Percentiles rank a stretch among this genome's conserved stretches.
phyloP scores from a whole-genome alignment of 495 filamentous ascomycete species.

The Aspergillus campestris region DNA sequence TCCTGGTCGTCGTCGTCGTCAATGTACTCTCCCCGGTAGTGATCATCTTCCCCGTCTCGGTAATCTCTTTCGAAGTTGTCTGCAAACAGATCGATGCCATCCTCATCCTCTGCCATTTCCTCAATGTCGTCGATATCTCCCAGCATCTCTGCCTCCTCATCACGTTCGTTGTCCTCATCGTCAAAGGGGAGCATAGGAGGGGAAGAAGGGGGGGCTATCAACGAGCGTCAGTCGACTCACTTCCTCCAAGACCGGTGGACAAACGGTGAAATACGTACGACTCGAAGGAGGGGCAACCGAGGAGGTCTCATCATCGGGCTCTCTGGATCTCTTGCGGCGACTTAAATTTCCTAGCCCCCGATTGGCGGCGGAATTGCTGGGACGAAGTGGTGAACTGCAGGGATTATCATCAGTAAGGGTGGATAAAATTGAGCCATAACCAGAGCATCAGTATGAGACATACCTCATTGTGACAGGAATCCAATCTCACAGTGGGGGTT shows the following conservation, averaged over 20 bases:
- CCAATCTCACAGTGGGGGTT: background rate
- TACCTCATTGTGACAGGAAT: slow-evolving; percentile 32
- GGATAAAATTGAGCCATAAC: background rate
- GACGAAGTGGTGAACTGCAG: slow-evolving; percentile 69
- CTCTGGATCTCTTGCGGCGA: slow-evolving; percentile 75
- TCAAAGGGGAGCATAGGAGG: slow-evolving; percentile 49
- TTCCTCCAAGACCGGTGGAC: background rate
- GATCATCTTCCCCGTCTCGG: slow-evolving; percentile 47
- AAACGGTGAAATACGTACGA: slow-evolving; percentile 44
- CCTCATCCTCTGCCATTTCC: slow-evolving; percentile 92
- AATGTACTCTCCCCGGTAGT: slow-evolving; percentile 64
- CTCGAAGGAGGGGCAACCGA: slow-evolving; percentile 66
- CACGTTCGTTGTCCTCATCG: slow-evolving; percentile 66
- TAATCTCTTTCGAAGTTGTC: slow-evolving; percentile 89
- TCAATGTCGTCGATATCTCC: slow-evolving; percentile 89
- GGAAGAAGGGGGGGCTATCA: slow-evolving; percentile 30
- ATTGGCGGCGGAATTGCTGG: slow-evolving; percentile 80
- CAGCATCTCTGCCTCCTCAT: slow-evolving; percentile 64
- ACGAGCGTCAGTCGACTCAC: slow-evolving; percentile 14
- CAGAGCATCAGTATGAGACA: slow-evolving; percentile 4
- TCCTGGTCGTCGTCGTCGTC: slow-evolving; percentile 76
- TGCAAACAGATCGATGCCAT: slow-evolving; percentile 86
- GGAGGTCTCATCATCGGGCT: slow-evolving; percentile 66
- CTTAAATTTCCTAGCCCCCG: slow-evolving; percentile 54
- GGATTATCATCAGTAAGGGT: slow-evolving; percentile 2